A percentile compares a stretch with the other conserved stretches of the same genome.
Conservation (phyloP, 2,329 filamentous ascomycete genomes). For the Aschersonia sp. region DNA sequence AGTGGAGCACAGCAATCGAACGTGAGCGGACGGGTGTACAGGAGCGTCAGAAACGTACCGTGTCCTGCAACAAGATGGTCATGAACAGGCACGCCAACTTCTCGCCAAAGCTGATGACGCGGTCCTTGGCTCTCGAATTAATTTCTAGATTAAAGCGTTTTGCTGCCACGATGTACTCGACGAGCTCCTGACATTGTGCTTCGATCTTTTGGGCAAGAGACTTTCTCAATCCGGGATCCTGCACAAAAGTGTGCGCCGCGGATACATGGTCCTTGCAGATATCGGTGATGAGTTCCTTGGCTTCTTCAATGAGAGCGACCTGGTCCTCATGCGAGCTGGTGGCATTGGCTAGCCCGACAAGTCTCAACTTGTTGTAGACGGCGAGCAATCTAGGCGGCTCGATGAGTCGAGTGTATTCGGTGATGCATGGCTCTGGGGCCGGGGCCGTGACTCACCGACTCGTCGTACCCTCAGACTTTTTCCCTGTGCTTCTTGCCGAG, state of each 20-base stretch:
- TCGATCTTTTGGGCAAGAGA: slow-evolving; percentile 53
- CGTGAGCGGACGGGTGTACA: background rate
- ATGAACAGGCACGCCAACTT: slow-evolving; percentile 91
- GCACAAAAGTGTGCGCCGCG: slow-evolving; percentile 51
- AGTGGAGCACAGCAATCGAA: background rate
- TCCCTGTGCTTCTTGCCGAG: slow-evolving; percentile 85
- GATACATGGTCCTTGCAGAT: slow-evolving; percentile 71
- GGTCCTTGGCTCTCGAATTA: slow-evolving; percentile 65
- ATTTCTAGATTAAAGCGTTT: slow-evolving; percentile 59
- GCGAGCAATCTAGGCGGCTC: slow-evolving; percentile 36
- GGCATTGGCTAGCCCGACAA: slow-evolving; percentile 29
- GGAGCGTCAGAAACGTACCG: slow-evolving; percentile 23
- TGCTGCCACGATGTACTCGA: slow-evolving; percentile 54
- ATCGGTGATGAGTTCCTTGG: slow-evolving; percentile 60
- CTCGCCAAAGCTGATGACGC: slow-evolving; percentile 89
- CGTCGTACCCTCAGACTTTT: slow-evolving; percentile 89
- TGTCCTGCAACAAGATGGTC: slow-evolving; percentile 68
- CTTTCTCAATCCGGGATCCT: slow-evolving; percentile 38
- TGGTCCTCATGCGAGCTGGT: slow-evolving; percentile 38
- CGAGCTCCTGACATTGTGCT: slow-evolving; percentile 64
- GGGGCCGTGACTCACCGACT: slow-evolving; percentile 54
- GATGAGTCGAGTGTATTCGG: background rate
- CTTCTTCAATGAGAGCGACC: slow-evolving; percentile 42
- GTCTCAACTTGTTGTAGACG: slow-evolving; percentile 41
- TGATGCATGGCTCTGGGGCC: background rate